phyloP scores from a whole-genome alignment of 768 basidiomycete species.

The Rhodosporidiobolus sp. region DNA sequence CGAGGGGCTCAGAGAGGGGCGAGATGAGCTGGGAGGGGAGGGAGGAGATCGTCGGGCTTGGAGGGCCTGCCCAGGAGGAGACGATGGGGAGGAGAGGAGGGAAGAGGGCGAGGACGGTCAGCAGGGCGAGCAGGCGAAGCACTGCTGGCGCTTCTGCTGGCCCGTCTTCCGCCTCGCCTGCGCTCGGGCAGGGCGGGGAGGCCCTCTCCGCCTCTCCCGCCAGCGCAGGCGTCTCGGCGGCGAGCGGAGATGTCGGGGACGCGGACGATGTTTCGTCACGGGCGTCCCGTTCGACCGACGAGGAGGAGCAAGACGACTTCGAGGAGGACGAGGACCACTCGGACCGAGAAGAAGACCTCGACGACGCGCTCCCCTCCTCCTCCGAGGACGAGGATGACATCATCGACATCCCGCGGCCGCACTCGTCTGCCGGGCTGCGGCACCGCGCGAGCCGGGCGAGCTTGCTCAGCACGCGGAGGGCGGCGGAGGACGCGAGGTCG shows the following conservation, averaged over 20 bases:
- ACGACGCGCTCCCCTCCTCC: neutral
- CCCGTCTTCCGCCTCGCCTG: too few species aligned
- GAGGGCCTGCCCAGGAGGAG: neutral
- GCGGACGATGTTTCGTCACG: neutral
- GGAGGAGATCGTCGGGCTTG: neutral
- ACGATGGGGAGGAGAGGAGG: neutral
- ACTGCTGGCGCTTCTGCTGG: too few species aligned
- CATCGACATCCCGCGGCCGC: slow-evolving; percentile 26
- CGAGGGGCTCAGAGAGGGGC: neutral
- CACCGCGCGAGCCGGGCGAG: slow-evolving; percentile 17
- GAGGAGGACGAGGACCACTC: neutral
- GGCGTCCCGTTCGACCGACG: neutral
- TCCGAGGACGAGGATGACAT: slow-evolving; percentile 29
- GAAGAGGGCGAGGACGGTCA: neutral
- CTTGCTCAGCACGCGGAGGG: neutral
- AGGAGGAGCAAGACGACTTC: neutral
- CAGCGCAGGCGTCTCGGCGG: neutral
- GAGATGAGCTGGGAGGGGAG: slow-evolving; percentile 22
- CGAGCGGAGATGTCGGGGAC: too few species aligned
- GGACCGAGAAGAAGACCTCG: neutral
- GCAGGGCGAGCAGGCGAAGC: neutral
- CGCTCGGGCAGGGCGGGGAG: too few species aligned
- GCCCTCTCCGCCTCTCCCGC: neutral
- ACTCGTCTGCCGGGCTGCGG: neutral
- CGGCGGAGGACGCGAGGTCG: neutral